Evolutionary conservation across 1,139 yeast species (phyloP), one percentile per base, ranked within the genome.

Genomic region (Geotrichum carabidarum): DNA sequence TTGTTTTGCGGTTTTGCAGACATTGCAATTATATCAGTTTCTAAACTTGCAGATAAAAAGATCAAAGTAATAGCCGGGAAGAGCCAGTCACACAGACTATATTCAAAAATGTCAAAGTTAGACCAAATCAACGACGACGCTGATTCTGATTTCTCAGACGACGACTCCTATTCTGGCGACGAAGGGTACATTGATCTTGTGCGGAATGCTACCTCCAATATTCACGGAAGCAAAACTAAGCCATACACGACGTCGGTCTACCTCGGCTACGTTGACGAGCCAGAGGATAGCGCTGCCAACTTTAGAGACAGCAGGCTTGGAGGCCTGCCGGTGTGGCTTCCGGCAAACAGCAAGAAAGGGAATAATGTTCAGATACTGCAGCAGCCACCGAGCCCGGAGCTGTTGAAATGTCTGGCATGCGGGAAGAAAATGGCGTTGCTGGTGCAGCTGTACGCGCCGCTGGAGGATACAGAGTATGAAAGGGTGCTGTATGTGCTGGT

Each of bases 401-500:
- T 80, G 34, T 63, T 83, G 3, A 70, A 71, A 38, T 93, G 99
- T 73, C 80, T 78, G 51, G 77, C 77, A 57, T 93, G 99, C 71
- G 69, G 72, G 0, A 68, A 73, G 11, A 72, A 76, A 35, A 75
- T 89, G 84, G 82, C 87, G 8, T 71, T 91, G 50, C 72, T 90
- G 41, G 71, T 84, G 1, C 98, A 93, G 68, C 85, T 93, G 1
- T 84, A 78, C 69, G 85, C 96, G 1, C 94, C 95, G 1, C 37
- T 54, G 30, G 87, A 82, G 32, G 79, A 78, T 40, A 77, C 83
- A n/a, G 71, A 79, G 50, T 88, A 90, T 66, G 97, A 90, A 63
- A 78, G 99, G 56, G 83, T 83, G 11, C 69, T 93, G 31, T 93
- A 93, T 66, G 77, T 91, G 0, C 86, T 91, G 69, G 82, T 82